Evolutionary conservation across 2,329 filamentous ascomycete genomes (phyloP), one percentile per base, ranked within the genome.

Genomic region (Trichoderma sp.): DNA sequence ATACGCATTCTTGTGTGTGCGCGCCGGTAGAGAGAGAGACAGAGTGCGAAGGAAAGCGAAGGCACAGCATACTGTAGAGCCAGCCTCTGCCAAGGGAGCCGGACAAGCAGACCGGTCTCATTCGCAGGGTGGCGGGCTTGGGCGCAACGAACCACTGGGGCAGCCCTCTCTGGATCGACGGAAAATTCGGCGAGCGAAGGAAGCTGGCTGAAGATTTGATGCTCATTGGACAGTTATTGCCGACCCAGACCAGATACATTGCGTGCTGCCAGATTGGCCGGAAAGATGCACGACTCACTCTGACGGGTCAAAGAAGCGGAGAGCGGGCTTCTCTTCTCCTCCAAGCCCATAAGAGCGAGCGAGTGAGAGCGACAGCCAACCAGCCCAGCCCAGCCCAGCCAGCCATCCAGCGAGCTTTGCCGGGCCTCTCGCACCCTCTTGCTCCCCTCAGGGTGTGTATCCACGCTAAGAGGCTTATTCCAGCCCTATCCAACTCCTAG

Each of bases 401-500:
- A 38, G 35, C 35, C 35, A 16, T 38, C 45, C 16, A 50, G 56
- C 56, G 24, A 53, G n/a, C 31, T 63, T 63, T 63, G 31, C 60
- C 60, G 11, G 18, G 35, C 35, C 14, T 6, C 8, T n/a, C 38
- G 38, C 38, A n/a, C 45, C 45, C 45, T 50, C 45, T 50, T 9
- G 38, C 38, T 31, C 31, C 31, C 31, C 31, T 59, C 66, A 31
- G 66, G 50, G 45, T 56, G 50, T 69, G 45, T 38, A 41, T 18
- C 56, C 66, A 53, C 50, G 33, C 66, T 59, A 69, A 53, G 50
- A 69, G 66, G 66, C 50, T 69, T 69, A 69, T 69, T 69, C 66
- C 66, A 69, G 66, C 66, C 66, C 66, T 69, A 69, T 69, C 50
- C 66, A 69, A 41, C 66, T n/a, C 21, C 45, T 69, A 69, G 66